Conservation (phyloP, 148 eudicot species). For the Nyssa sinensis region DNA sequence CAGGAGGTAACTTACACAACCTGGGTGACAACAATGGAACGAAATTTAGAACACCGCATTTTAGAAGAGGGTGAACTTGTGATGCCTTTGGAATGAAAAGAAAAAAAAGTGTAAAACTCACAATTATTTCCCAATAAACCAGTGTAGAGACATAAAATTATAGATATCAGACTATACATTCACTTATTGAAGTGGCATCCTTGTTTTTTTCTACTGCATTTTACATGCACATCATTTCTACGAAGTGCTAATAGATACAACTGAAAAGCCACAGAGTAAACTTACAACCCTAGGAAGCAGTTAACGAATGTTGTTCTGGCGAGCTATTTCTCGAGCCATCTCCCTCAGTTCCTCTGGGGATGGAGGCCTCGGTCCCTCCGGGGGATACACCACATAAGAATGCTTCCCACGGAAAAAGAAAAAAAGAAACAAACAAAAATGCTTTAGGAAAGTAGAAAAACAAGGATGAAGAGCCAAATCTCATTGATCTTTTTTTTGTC, state of each 20-base stretch:
- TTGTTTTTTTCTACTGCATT: neutral
- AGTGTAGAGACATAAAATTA: neutral
- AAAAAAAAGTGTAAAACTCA: neutral
- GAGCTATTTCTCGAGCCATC: constrained; percentile 88
- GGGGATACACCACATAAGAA: constrained; percentile 84
- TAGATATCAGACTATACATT: neutral
- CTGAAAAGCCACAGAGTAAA: neutral
- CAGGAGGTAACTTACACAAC: no score
- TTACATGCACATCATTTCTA: neutral
- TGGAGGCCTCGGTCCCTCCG: constrained; percentile 80
- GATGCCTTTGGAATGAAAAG: no score
- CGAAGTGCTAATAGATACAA: neutral
- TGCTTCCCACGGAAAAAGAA: no score
- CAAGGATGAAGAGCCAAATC: no score
- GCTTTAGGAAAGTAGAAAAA: constrained; percentile 6
- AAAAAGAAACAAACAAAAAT: constrained; percentile 4
- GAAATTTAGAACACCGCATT: no score
- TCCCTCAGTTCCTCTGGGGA: constrained; percentile 95
- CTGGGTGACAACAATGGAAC: no score
- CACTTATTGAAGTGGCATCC: neutral
- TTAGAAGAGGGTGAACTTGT: no score
- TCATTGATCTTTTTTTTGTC: no score
- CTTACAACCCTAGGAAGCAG: constrained; percentile 16
- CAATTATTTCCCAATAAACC: no score
- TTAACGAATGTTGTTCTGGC: constrained; percentile 44